Conservation (phyloP, 2,329 filamentous ascomycete genomes). For the Aspergillus brunneoviolaceus region DNA sequence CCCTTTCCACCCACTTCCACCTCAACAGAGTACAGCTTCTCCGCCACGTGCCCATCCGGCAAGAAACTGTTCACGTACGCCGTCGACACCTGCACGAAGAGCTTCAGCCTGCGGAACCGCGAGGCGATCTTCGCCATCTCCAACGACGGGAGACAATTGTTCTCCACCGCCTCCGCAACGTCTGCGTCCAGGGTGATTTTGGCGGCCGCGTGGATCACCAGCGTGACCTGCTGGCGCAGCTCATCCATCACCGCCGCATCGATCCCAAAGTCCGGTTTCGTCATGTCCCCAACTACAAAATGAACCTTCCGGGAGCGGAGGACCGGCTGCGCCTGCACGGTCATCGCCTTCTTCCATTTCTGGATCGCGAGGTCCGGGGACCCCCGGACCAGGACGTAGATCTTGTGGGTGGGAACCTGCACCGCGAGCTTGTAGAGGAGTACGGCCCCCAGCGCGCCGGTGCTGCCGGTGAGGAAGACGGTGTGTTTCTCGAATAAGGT, state of each 20-base stretch:
- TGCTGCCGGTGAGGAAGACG: conserved; percentile 33
- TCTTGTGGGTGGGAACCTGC: conserved; percentile 33
- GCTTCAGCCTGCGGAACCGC: conserved; percentile 27
- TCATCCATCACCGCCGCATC: conserved; percentile 13
- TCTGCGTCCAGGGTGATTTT: conserved; percentile 31
- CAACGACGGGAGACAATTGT: conserved; percentile 33
- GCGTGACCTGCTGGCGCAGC: conserved; percentile 30
- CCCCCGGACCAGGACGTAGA: conserved; percentile 31
- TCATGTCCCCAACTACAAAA: conserved; percentile 32
- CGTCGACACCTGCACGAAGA: conserved; percentile 33
- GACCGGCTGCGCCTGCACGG: conserved; percentile 28
- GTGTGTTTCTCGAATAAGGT: conserved; percentile 26
- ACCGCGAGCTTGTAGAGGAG: conserved; percentile 35
- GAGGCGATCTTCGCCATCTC: conserved; percentile 30
- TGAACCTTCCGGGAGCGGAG: conserved; percentile 27
- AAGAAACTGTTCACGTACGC: conserved; percentile 35
- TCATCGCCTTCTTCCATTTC: conserved; percentile 33
- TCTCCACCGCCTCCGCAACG: conserved; percentile 29
- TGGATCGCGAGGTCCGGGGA: conserved; percentile 24
- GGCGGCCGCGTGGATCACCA: conserved; percentile 35
- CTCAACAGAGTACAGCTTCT: conserved; percentile 23
- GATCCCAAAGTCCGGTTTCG: conserved; percentile 27
- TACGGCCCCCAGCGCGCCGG: conserved; percentile 34
- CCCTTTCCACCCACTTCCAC: not conserved
- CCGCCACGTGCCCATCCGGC: conserved; percentile 29